phyloP scores from a whole-genome alignment of 148 eudicot species.

The Rheum nobile region DNA sequence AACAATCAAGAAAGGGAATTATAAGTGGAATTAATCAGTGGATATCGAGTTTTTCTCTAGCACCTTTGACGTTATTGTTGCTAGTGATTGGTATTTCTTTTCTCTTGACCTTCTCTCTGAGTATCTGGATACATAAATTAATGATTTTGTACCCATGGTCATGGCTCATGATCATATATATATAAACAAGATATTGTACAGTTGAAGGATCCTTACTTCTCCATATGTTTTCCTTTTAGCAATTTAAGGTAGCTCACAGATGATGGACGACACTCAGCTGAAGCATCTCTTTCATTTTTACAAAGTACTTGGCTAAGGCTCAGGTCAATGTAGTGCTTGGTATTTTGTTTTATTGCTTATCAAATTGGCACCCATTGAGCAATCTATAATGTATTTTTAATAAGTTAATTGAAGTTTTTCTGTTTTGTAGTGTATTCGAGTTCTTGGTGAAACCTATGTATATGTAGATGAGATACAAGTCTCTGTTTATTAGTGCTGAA shows the following conservation, averaged over 20 bases:
- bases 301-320: too few species aligned
- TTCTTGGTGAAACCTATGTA: too few species aligned
- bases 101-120: not conserved
- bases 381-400: not conserved
- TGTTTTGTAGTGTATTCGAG: too few species aligned
- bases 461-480: too few species aligned
- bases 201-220: not conserved
- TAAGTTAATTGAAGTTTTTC: too few species aligned
- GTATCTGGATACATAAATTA: not conserved
- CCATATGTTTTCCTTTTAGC: not conserved
- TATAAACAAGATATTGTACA: not conserved
- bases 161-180: not conserved
- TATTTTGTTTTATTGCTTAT: not conserved
- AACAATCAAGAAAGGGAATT: too few species aligned
- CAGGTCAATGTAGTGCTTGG: too few species aligned
- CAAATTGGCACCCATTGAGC: too few species aligned
- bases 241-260: not conserved
- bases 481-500: too few species aligned
- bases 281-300: not conserved
- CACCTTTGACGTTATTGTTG: constrained; percentile 61
- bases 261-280: not conserved
- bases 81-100: constrained; percentile 75
- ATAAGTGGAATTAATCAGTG: too few species aligned
- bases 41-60: constrained; percentile 26
- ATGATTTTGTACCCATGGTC: not conserved